Percentiles rank a stretch among this genome's conserved stretches.
These are phyloP conservation scores for Wickerhamomyces strasburgensis DNA, from an alignment of 805 yeast genomes.

Conservation along the genomic window DNA sequence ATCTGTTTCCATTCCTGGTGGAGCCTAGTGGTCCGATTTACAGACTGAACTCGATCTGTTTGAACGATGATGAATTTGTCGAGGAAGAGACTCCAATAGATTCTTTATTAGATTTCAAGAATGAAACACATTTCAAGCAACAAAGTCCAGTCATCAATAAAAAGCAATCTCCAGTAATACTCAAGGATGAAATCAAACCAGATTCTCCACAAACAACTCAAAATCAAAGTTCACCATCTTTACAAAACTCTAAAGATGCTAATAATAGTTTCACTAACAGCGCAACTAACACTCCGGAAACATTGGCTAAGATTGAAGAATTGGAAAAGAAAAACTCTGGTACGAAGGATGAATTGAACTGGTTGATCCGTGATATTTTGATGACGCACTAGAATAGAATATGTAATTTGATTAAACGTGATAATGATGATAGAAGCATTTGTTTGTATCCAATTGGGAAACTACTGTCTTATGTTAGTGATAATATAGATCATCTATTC, in stretches of 20 bases:
- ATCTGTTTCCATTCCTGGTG: slow-evolving; percentile 58
- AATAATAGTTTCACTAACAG: too few relatives aligned
- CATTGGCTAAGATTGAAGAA: neutral
- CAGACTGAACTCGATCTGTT: slow-evolving; percentile 42
- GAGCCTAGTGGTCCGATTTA: slow-evolving; percentile 63
- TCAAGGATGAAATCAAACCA: slow-evolving; percentile 8
- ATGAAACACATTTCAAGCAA: slow-evolving; percentile 3
- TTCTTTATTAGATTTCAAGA: slow-evolving; percentile 13
- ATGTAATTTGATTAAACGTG: neutral
- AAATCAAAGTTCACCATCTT: too few relatives aligned
- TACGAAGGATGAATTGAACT: slow-evolving; percentile 61
- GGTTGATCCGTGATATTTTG: slow-evolving; percentile 62
- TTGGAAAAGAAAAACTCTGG: slow-evolving; percentile 37
- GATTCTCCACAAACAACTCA: too few relatives aligned
- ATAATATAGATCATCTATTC: too few relatives aligned
- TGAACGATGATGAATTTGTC: slow-evolving; percentile 45
- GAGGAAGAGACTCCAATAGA: slow-evolving; percentile 23
- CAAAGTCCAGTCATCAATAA: neutral
- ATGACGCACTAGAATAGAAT: slow-evolving; percentile 10
- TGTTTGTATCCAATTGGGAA: too few relatives aligned
- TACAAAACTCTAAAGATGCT: too few relatives aligned
- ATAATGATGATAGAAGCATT: neutral
- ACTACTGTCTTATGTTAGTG: neutral
- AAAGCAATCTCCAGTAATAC: slow-evolving; percentile 7
- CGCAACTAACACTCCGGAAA: neutral